Base-by-base conservation (phyloP, 139 green algal species). In the Gonium pectorale region DNA sequence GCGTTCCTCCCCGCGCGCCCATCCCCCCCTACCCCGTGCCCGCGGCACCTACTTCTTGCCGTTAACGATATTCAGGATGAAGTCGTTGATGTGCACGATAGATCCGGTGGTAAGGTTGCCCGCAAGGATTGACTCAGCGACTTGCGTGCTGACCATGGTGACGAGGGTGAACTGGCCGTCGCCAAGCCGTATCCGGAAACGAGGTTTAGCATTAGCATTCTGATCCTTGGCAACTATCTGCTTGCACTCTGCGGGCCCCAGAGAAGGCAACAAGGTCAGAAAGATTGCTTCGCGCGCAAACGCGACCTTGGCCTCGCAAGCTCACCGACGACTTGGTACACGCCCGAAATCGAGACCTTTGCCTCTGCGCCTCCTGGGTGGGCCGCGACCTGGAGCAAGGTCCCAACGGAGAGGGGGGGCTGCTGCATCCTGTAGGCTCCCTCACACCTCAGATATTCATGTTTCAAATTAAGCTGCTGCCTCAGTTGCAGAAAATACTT, bases 141-240 rank as follows among this genome's bases (percentile, higher is more conserved):
- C 78, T 89, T 98, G 94, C 0, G 92, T 95, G 21, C 96, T 92
- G 35, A 98, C 80, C 93, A 99, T 97, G 29, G 90, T 90, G 24
- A 87, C 88, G 33, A 86, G 85, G 38, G 56, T 71, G 46, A 81
- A 81, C 31, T 86, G 9, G 13, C 89, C 89, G 51, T 92, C 89
- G 51, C 66, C 88, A 24, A 90, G 78, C 37, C 52, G 81, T 7
- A 90, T 41, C 27, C 80, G 72, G 37, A 60, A 86, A 27, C 89
- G 85, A 29, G 37, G 56, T 31, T 72, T 82, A 22, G 22, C 66
- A 35, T 54, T 70, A 4, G 46, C 43, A 21, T 74, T 38, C 31
- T 77, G 43, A 21, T 81, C 59, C 9, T 81, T 81, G 8, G 3
- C 21, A 13, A 38, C n/a, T 0, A 81, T 59, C 33, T 63, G 56